Percentiles rank a stretch among this genome's conserved stretches.
Conservation (phyloP, 1,284 basidiomycete genomes). For the Tilletia indica region DNA sequence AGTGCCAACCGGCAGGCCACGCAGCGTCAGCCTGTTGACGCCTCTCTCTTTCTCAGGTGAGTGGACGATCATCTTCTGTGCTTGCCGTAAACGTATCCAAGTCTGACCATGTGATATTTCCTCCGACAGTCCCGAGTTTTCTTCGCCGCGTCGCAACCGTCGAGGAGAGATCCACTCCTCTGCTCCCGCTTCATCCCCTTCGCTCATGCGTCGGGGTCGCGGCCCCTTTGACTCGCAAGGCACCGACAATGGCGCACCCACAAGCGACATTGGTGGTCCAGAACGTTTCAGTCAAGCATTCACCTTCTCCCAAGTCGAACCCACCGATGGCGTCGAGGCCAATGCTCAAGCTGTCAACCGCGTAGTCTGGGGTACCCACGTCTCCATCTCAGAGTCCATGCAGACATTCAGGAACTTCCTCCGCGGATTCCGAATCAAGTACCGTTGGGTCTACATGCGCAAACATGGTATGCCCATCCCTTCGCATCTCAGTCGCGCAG, state of each 20-base stretch:
- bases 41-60: conserved; percentile 49
- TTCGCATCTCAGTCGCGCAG: conserved; percentile 23
- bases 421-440: conserved; percentile 88
- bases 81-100: neutral
- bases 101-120: neutral
- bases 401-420: conserved; percentile 84
- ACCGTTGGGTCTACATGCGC: conserved; percentile 74
- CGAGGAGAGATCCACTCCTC: conserved; percentile 53
- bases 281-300: conserved; percentile 24
- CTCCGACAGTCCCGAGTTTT: conserved; percentile 37
- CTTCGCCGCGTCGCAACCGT: conserved; percentile 44
- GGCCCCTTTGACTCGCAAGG: conserved; percentile 38
- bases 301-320: conserved; percentile 39
- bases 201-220: conserved; percentile 63
- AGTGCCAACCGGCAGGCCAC: conserved; percentile 22
- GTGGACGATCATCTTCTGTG: neutral
- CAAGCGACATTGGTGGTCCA: conserved; percentile 11
- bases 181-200: conserved; percentile 41
- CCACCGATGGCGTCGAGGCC: conserved; percentile 32
- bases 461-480: conserved; percentile 61
- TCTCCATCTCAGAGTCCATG: conserved; percentile 87
- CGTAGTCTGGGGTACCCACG: conserved; percentile 92
- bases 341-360: conserved; percentile 21
- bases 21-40: conserved; percentile 34
- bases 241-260: neutral